These are phyloP conservation scores for Hortaea werneckii DNA, from an alignment of 2,329 filamentous ascomycete genomes.

Conservation along the genomic window DNA sequence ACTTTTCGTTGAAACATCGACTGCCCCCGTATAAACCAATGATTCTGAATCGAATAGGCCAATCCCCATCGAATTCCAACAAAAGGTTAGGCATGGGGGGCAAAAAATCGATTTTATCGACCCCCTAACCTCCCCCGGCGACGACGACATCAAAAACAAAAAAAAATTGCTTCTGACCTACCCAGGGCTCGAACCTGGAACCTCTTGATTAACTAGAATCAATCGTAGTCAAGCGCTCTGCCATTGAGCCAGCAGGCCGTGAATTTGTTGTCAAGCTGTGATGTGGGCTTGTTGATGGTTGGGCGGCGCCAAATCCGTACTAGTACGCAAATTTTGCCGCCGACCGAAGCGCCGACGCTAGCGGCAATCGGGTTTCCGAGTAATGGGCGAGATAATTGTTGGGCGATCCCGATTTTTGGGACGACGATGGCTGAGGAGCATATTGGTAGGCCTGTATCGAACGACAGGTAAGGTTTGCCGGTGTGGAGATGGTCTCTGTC, in stretches of 20 bases:
- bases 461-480: no score
- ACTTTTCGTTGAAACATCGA: no score
- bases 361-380: background rate
- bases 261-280: background rate
- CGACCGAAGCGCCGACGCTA: background rate
- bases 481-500: no score
- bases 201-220: background rate
- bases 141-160: background rate
- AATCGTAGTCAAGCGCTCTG: constrained; percentile 1
- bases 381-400: background rate
- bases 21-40: no score
- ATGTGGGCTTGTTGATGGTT: background rate
- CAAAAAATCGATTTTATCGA: no score
- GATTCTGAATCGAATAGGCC: no score
- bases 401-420: background rate
- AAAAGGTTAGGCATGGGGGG: no score
- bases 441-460: no score
- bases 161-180: background rate
- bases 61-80: no score
- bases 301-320: background rate
- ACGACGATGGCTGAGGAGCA: no score
- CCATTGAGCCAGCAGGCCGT: background rate
- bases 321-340: background rate
- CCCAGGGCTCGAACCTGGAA: constrained; percentile 1
- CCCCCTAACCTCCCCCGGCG: no score